These are phyloP conservation scores for Microstegium vimineum DNA, from an alignment of 176 grass and related monocot genomes.

Conservation along the genomic window DNA sequence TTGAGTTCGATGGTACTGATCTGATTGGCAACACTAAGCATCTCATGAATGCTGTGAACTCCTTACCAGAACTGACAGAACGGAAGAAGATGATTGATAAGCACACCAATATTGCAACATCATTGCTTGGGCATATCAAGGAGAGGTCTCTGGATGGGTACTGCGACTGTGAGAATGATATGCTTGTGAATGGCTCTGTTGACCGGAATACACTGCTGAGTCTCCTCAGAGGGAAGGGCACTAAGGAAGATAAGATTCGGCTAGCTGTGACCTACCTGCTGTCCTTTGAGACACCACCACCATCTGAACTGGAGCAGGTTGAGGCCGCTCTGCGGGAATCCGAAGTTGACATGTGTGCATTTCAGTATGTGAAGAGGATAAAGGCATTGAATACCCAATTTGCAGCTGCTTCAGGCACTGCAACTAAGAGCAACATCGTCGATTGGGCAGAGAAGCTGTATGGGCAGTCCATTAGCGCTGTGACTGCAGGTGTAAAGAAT, in stretches of 20 bases:
- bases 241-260: constrained; percentile 87
- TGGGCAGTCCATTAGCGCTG: constrained; percentile 78
- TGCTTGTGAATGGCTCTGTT: constrained; percentile 70
- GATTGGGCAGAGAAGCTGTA: constrained; percentile 99
- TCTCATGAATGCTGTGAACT: constrained; percentile 93
- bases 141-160: constrained; percentile 86
- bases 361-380: constrained; percentile 89
- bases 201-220: constrained; percentile 56
- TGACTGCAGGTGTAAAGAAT: constrained; percentile 91
- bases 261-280: constrained; percentile 83
- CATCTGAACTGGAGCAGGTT: constrained; percentile 77
- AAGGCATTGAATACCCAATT: constrained; percentile 85
- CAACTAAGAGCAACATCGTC: constrained; percentile 81
- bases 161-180: constrained; percentile 72
- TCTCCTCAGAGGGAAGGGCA: constrained; percentile 81
- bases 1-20: constrained; percentile 90
- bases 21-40: constrained; percentile 91
- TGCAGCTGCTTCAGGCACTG: constrained; percentile 63
- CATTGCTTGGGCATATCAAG: constrained; percentile 80
- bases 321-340: constrained; percentile 69
- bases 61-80: constrained; percentile 79
- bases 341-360: constrained; percentile 77
- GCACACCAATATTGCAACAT: constrained; percentile 84
- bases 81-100: constrained; percentile 97
- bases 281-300: constrained; percentile 59